A percentile compares a stretch with the other conserved stretches of the same genome.
Evolutionary conservation across 169 alveolate genomes (phyloP).

Genomic region (Babesia ovata): DNA sequence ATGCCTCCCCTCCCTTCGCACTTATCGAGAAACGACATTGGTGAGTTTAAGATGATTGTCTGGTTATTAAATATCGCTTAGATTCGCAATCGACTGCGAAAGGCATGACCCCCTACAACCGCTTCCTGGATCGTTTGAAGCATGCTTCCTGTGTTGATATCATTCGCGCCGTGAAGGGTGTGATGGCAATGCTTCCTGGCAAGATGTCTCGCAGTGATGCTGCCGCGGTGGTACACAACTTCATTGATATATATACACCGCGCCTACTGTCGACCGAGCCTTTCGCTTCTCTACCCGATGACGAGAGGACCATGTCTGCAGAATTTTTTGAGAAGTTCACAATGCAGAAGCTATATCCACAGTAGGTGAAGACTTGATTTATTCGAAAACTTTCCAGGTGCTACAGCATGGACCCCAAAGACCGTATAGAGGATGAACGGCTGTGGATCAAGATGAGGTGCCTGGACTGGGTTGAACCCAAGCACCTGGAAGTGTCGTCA

Average conservation of each 20-base stretch:
- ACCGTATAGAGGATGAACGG: slow-evolving; percentile 72
- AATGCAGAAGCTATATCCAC: slow-evolving; percentile 63
- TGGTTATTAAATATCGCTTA: background rate
- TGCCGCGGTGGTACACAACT: slow-evolving; percentile 72
- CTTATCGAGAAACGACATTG: background rate
- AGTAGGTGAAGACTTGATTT: slow-evolving; percentile 2
- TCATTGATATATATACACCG: slow-evolving; percentile 64
- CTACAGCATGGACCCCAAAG: slow-evolving; percentile 71
- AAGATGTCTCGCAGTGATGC: slow-evolving; percentile 68
- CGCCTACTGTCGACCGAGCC: slow-evolving; percentile 44
- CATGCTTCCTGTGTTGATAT: slow-evolving; percentile 77
- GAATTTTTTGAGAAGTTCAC: slow-evolving; percentile 67
- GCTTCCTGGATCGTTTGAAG: slow-evolving; percentile 77
- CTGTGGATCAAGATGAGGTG: slow-evolving; percentile 71
- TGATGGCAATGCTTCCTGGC: slow-evolving; percentile 63
- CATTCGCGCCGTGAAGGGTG: slow-evolving; percentile 72
- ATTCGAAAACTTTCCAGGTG: slow-evolving; percentile 10
- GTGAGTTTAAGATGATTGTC: background rate
- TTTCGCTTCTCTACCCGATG: slow-evolving; percentile 37
- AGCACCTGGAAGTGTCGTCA: slow-evolving; percentile 67
- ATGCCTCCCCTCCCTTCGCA: background rate
- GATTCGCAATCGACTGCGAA: slow-evolving; percentile 12
- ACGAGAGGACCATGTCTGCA: slow-evolving; percentile 36
- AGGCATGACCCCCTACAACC: slow-evolving; percentile 74
- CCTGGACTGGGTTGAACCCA: slow-evolving; percentile 72